These are phyloP conservation scores for Symbiodinium natans DNA, from an alignment of 73 alveolate species.

Conservation along the genomic window DNA sequence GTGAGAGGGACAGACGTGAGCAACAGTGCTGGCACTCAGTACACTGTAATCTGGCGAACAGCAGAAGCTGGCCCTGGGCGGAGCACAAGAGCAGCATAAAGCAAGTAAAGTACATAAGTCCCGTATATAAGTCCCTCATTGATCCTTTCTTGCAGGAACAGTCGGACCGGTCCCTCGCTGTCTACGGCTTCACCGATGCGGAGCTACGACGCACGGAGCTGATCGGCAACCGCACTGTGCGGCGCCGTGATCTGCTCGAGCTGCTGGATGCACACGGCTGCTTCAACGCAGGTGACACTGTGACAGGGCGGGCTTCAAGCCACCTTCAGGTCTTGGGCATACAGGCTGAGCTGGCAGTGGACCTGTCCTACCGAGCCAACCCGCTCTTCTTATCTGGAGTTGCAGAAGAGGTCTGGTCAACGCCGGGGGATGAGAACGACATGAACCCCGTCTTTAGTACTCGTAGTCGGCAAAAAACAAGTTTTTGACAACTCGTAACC, in stretches of 20 bases:
- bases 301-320: conserved; percentile 28
- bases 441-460: conserved; percentile 1
- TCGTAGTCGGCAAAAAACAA: too few relatives aligned
- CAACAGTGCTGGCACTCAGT: too few relatives aligned
- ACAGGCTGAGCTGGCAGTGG: conserved; percentile 41
- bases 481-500: too few relatives aligned
- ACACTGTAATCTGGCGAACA: too few relatives aligned
- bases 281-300: conserved; percentile 43
- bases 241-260: conserved; percentile 50
- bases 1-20: too few relatives aligned
- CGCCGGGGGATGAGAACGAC: conserved; percentile 83
- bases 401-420: conserved; percentile 46
- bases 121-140: too few relatives aligned
- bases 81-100: too few relatives aligned
- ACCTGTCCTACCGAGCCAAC: conserved; percentile 38
- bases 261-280: conserved; percentile 24
- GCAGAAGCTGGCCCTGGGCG: too few relatives aligned
- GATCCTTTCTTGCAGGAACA: conserved; percentile 47
- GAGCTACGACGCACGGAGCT: conserved; percentile 88
- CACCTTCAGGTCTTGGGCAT: conserved; percentile 35
- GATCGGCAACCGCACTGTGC: conserved; percentile 73
- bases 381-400: conserved; percentile 75
- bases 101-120: too few relatives aligned
- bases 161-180: conserved; percentile 88
- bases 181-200: conserved; percentile 85